Percentiles rank a stretch among this genome's conserved stretches.
phyloP scores from a whole-genome alignment of 2,329 filamentous ascomycete genomes.

The Sporothrix humicola region DNA sequence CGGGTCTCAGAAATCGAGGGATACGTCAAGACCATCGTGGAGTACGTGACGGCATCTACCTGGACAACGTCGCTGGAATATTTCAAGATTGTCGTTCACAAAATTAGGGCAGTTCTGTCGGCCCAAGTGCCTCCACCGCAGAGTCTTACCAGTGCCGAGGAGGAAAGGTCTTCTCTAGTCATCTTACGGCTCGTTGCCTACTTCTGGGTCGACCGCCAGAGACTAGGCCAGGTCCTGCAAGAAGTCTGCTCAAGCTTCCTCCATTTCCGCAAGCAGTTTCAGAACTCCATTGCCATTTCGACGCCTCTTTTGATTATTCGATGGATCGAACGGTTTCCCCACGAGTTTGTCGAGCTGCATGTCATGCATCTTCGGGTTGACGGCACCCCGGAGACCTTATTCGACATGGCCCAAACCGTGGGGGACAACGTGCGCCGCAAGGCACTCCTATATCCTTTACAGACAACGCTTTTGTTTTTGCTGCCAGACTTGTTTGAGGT shows the following conservation, averaged over 20 bases:
- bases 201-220: slow-evolving; percentile 68
- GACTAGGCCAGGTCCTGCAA: slow-evolving; percentile 66
- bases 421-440: slow-evolving; percentile 63
- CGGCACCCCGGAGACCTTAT: slow-evolving; percentile 68
- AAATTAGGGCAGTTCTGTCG: slow-evolving; percentile 53
- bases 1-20: slow-evolving; percentile 58
- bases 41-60: slow-evolving; percentile 69
- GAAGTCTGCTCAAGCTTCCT: slow-evolving; percentile 71
- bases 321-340: slow-evolving; percentile 69
- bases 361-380: slow-evolving; percentile 66
- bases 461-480: slow-evolving; percentile 66
- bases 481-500: slow-evolving; percentile 73
- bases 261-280: slow-evolving; percentile 67
- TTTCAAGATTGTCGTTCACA: slow-evolving; percentile 59
- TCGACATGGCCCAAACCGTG: slow-evolving; percentile 70
- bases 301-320: slow-evolving; percentile 67
- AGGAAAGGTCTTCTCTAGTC: slow-evolving; percentile 60
- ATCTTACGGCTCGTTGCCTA: slow-evolving; percentile 65
- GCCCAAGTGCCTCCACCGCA: slow-evolving; percentile 49
- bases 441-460: slow-evolving; percentile 64
- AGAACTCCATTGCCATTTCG: slow-evolving; percentile 67
- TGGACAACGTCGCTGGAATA: slow-evolving; percentile 67
- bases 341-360: slow-evolving; percentile 69
- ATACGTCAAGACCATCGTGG: slow-evolving; percentile 62
- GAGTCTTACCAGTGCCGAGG: slow-evolving; percentile 50